phyloP scores from a whole-genome alignment of 164 flowering plant genomes.

The Berberis vulgaris region DNA sequence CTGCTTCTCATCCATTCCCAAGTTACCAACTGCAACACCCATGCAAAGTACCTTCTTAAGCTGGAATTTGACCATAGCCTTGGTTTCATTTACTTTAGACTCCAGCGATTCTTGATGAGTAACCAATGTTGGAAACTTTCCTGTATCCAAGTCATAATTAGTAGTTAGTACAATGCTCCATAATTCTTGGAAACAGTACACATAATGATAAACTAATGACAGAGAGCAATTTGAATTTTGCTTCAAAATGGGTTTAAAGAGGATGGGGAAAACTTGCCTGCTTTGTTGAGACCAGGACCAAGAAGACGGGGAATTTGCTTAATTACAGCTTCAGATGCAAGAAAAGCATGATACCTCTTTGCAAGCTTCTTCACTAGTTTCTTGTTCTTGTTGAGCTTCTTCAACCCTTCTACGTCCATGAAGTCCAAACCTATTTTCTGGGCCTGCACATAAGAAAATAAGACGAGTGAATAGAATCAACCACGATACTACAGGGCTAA shows the following conservation, averaged over 20 bases:
- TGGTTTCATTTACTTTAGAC: not conserved
- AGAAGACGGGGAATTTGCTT: slow-evolving; percentile 65
- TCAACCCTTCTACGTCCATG: slow-evolving; percentile 61
- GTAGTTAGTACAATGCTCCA: too few relatives aligned
- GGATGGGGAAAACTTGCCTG: slow-evolving; percentile 27
- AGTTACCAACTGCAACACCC: not conserved
- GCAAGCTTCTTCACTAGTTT: slow-evolving; percentile 59
- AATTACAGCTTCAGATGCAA: slow-evolving; percentile 57
- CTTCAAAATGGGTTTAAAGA: too few relatives aligned
- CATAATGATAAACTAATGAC: too few relatives aligned
- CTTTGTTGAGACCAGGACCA: slow-evolving; percentile 72
- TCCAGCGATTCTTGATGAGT: slow-evolving; percentile 1
- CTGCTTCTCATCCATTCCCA: slow-evolving; percentile 2
- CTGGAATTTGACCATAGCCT: slow-evolving; percentile 2
- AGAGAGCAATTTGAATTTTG: too few relatives aligned
- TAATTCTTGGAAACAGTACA: too few relatives aligned
- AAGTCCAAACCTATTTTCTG: slow-evolving; percentile 49
- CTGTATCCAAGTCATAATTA: not conserved
- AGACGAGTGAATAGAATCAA: not conserved
- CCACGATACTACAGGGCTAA: too few relatives aligned
- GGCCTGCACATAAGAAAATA: slow-evolving; percentile 26
- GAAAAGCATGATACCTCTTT: slow-evolving; percentile 55
- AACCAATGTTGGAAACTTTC: not conserved
- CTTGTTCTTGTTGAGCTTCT: slow-evolving; percentile 65
- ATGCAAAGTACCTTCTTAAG: slow-evolving; percentile 2